Percentiles rank a stretch among this genome's conserved stretches.
phyloP scores from a whole-genome alignment of 176 grass and related monocot genomes.

The Eleusine coracana region DNA sequence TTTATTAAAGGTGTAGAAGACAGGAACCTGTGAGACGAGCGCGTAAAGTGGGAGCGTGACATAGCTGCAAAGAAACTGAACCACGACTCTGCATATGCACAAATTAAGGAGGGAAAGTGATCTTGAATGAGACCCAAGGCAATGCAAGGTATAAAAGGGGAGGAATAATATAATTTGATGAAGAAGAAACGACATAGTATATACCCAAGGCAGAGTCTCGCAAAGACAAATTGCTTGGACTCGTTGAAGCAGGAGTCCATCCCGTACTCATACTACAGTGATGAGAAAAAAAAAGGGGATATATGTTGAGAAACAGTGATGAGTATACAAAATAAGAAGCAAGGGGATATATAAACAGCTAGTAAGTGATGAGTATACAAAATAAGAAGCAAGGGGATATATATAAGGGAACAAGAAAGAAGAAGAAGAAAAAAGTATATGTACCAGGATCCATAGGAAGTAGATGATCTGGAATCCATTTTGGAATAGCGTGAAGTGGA shows the following conservation, averaged over 20 bases:
- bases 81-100: constrained; percentile 49
- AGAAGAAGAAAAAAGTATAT: not conserved
- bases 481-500: constrained; percentile 95
- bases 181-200: too few relatives aligned
- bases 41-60: constrained; percentile 31
- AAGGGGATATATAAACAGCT: too few relatives aligned
- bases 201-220: constrained; percentile 80
- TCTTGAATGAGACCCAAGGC: too few relatives aligned
- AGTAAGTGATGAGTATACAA: too few relatives aligned
- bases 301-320: too few relatives aligned
- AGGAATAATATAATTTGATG: too few relatives aligned
- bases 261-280: constrained; percentile 80
- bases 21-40: constrained; percentile 1
- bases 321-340: too few relatives aligned
- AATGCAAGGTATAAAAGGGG: too few relatives aligned
- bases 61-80: constrained; percentile 87
- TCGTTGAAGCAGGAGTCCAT: constrained; percentile 94
- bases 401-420: too few relatives aligned
- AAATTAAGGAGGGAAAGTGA: too few relatives aligned
- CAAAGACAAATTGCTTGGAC: constrained; percentile 52
- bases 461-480: constrained; percentile 95
- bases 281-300: too few relatives aligned
- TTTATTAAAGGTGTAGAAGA: not conserved
- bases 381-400: too few relatives aligned
- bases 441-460: constrained; percentile 96